Conservation (phyloP, 805 yeast genomes). For the Teunomyces gatunensis region DNA sequence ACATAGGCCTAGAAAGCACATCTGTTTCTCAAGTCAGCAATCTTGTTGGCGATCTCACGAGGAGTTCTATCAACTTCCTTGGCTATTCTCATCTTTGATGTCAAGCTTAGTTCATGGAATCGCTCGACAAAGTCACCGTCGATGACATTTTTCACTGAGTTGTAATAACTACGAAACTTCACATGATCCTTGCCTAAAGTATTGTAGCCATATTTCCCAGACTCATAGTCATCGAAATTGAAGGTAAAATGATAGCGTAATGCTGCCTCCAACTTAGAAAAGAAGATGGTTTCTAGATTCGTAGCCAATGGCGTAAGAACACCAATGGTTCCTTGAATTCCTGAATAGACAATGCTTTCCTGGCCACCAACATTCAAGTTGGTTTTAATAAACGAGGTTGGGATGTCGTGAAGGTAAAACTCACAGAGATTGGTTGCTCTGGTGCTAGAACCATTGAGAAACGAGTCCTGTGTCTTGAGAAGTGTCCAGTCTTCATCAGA, state of each 20-base stretch:
- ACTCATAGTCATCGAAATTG: conserved; percentile 24
- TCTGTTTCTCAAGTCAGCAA: conserved; percentile 51
- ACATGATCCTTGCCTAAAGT: conserved; percentile 66
- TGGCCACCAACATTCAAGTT: conserved; percentile 59
- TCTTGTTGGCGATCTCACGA: conserved; percentile 48
- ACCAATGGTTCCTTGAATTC: conserved; percentile 83
- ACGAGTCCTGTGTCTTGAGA: conserved; percentile 27
- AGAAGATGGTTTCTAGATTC: conserved; percentile 57
- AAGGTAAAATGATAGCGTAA: conserved; percentile 32
- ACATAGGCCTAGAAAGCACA: conserved; percentile 4
- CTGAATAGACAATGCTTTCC: conserved; percentile 66
- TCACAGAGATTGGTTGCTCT: conserved; percentile 54
- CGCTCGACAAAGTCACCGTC: conserved; percentile 87
- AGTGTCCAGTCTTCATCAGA: conserved; percentile 50
- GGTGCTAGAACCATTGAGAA: conserved; percentile 50
- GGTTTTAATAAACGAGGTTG: conserved; percentile 57
- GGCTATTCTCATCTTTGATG: conserved; percentile 37
- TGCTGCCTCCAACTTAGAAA: conserved; percentile 51
- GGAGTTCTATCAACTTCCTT: conserved; percentile 45
- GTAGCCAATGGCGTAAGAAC: conserved; percentile 65
- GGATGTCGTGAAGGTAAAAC: conserved; percentile 67
- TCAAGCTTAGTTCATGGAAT: conserved; percentile 36
- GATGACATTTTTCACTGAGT: conserved; percentile 71
- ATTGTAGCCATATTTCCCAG: conserved; percentile 24
- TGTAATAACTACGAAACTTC: conserved; percentile 72